Conservation (phyloP, 1,139 yeast genomes). For the Suhomyces terraborum region DNA sequence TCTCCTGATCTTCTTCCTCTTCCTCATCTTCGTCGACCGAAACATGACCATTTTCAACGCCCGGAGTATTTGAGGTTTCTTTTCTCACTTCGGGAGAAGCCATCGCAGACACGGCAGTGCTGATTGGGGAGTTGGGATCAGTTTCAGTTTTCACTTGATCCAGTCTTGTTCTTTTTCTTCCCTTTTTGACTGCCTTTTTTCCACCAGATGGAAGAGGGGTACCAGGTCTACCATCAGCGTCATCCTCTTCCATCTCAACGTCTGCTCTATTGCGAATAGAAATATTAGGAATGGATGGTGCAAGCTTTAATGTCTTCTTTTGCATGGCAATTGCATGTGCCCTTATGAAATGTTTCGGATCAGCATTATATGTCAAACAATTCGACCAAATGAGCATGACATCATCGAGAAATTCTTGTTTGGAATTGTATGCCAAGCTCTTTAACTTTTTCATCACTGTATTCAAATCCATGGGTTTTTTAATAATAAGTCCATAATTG, state of each 20-base stretch:
- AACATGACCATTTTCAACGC: conserved; percentile 30
- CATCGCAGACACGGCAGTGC: conserved; percentile 17
- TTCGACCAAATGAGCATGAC: conserved; percentile 94
- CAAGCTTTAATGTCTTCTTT: conserved; percentile 72
- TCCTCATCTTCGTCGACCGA: conserved; percentile 30
- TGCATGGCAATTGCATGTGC: conserved; percentile 97
- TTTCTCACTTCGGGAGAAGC: conserved; percentile 18
- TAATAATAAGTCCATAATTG: conserved; percentile 85
- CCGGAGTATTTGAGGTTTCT: conserved; percentile 21
- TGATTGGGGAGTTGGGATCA: conserved; percentile 11
- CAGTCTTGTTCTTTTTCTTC: conserved; percentile 44
- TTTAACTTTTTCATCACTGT: conserved; percentile 91
- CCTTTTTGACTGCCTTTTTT: conserved; percentile 44
- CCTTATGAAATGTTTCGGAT: conserved; percentile 88
- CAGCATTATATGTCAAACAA: conserved; percentile 90
- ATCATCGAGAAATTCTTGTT: conserved; percentile 89
- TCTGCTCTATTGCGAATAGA: conserved; percentile 78
- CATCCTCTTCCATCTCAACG: conserved; percentile 77
- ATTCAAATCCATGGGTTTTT: conserved; percentile 94
- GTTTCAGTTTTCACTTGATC: conserved; percentile 37
- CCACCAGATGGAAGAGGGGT: conserved; percentile 26
- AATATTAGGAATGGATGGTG: conserved; percentile 88
- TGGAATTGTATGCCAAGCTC: conserved; percentile 75
- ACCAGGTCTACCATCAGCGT: conserved; percentile 28
- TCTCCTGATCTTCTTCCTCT: conserved; percentile 26